These are phyloP conservation scores for Daldinia decipiens DNA, from an alignment of 495 filamentous ascomycete genomes.

Conservation along the genomic window DNA sequence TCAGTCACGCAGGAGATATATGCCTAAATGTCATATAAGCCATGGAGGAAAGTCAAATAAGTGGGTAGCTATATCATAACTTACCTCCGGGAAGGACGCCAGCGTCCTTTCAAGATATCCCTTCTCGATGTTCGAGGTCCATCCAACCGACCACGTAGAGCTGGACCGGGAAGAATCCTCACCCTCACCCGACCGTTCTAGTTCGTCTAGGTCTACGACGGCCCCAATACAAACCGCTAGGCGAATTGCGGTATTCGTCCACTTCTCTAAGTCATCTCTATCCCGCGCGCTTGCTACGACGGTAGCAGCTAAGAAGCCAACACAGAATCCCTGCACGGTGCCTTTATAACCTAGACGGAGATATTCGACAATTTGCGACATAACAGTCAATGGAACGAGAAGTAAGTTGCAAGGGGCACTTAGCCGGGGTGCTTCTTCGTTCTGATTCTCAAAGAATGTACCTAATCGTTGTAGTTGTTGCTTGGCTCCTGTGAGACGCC, in stretches of 20 bases:
- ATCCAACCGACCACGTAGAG: constrained; percentile 27
- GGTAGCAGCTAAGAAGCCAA: constrained; percentile 22
- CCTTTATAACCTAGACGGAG: constrained; percentile 3
- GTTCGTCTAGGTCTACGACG: constrained; percentile 17
- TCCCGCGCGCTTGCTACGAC: constrained; percentile 17
- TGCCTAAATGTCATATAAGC: constrained; percentile 10
- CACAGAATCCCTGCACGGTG: constrained; percentile 18
- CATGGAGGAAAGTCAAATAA: not conserved
- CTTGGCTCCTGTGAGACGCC: not conserved
- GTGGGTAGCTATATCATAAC: not conserved
- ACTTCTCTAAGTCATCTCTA: constrained; percentile 11
- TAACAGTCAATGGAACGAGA: constrained; percentile 21
- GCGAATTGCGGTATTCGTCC: constrained; percentile 18
- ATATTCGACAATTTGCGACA: constrained; percentile 22
- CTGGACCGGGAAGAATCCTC: not conserved
- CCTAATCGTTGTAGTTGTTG: not conserved
- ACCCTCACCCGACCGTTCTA: not conserved
- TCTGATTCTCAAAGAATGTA: constrained; percentile 12
- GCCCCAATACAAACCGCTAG: constrained; percentile 20
- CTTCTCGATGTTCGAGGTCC: constrained; percentile 12
- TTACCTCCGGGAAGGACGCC: constrained; percentile 22
- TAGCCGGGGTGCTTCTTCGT: constrained; percentile 11
- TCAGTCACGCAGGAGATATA: constrained; percentile 24
- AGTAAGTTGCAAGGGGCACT: constrained; percentile 19
- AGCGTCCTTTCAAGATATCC: constrained; percentile 19